Conservation (phyloP, 192 early-diverging fungal species). For the Allomyces macrogynus region DNA sequence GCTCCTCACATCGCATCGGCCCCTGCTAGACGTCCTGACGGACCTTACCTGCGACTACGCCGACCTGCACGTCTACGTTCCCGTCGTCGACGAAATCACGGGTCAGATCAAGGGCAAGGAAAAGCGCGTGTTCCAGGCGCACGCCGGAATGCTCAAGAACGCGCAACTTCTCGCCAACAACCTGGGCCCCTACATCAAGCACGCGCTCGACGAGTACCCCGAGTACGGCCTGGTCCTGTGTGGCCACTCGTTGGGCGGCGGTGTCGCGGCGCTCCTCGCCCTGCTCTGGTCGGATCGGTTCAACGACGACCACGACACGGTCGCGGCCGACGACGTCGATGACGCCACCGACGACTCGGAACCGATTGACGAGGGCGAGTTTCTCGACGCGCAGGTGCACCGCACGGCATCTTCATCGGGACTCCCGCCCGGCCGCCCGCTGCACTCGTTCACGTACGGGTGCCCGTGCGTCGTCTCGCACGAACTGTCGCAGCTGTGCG, state of each 20-base stretch:
- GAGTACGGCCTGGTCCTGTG: slow-evolving; percentile 66
- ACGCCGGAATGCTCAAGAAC: slow-evolving; percentile 69
- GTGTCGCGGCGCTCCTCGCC: slow-evolving; percentile 56
- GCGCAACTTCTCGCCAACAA: slow-evolving; percentile 47
- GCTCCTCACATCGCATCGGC: no score
- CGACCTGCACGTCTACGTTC: slow-evolving; percentile 19
- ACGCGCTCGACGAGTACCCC: slow-evolving; percentile 46
- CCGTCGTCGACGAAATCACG: slow-evolving; percentile 11
- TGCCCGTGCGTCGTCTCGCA: slow-evolving; percentile 55
- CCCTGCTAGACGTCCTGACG: slow-evolving; percentile 51
- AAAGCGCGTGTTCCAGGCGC: slow-evolving; percentile 31
- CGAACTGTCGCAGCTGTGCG: slow-evolving; percentile 43
- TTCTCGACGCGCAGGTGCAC: slow-evolving; percentile 4
- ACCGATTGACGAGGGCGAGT: neutral
- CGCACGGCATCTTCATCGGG: slow-evolving; percentile 16
- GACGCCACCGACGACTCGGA: neutral
- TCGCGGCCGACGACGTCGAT: no score
- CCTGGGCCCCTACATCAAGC: slow-evolving; percentile 47
- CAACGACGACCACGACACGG: slow-evolving; percentile 1
- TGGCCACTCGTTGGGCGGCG: slow-evolving; percentile 75
- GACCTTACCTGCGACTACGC: slow-evolving; percentile 65
- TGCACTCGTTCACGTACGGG: slow-evolving; percentile 72
- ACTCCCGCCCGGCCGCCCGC: slow-evolving; percentile 43
- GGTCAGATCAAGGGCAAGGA: slow-evolving; percentile 3
- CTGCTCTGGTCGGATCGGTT: slow-evolving; percentile 50